Percentiles rank a stretch among this genome's conserved stretches.
phyloP scores from a whole-genome alignment of 352 stramenopile genomes.

The Globisporangium carolinianum region DNA sequence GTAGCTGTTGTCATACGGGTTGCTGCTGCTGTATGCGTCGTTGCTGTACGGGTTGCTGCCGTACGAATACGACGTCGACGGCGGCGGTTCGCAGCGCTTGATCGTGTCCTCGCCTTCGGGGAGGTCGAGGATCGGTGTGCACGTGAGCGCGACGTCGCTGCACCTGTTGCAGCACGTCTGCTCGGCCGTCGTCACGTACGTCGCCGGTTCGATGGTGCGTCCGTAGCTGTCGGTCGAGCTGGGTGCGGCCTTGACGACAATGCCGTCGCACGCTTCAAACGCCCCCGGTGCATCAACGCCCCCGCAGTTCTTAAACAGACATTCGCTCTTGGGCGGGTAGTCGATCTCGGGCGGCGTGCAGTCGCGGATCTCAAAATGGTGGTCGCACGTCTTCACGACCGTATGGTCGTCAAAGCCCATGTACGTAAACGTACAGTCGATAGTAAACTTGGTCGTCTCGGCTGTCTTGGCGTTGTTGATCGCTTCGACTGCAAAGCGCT shows the following conservation, averaged over 20 bases:
- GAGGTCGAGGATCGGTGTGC: conserved; percentile 35
- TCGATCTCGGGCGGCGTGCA: conserved; percentile 53
- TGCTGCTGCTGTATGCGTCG: conserved; percentile 12
- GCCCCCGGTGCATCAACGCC: conserved; percentile 22
- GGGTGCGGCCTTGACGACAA: conserved; percentile 19
- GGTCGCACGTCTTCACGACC: conserved; percentile 25
- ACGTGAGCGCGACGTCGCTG: conserved; percentile 18
- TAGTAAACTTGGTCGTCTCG: conserved; percentile 29
- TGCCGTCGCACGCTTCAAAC: conserved; percentile 45
- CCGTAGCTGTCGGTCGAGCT: background rate
- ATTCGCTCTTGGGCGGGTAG: conserved; percentile 25
- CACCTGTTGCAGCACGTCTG: conserved; percentile 46
- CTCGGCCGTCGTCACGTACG: conserved; percentile 19
- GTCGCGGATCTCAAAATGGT: conserved; percentile 46
- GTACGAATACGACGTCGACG: conserved; percentile 11
- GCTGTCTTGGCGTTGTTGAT: conserved; percentile 31
- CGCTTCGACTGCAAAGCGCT: conserved; percentile 50
- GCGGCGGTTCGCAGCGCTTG: conserved; percentile 40
- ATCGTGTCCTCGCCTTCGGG: conserved; percentile 33
- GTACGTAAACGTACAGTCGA: conserved; percentile 58
- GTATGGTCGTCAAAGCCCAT: conserved; percentile 15
- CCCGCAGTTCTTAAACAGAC: conserved; percentile 29
- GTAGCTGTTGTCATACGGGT: conserved; percentile 6
- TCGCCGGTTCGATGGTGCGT: conserved; percentile 8
- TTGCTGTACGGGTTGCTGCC: conserved; percentile 9